Base-by-base conservation (phyloP, 2,329 filamentous ascomycete species). In the Ascocoryne sarcoides region DNA sequence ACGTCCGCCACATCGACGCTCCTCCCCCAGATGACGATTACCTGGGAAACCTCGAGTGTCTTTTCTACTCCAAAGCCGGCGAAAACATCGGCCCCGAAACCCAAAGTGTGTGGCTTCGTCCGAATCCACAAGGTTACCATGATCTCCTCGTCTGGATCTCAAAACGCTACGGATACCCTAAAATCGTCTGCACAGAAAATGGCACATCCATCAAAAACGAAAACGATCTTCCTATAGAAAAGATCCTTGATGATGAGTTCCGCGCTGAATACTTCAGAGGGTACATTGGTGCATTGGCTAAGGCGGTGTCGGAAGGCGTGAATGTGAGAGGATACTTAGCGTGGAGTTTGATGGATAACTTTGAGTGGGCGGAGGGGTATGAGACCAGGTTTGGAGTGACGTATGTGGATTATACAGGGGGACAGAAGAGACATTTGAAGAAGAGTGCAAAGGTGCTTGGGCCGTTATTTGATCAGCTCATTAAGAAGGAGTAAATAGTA, bases 111-210 rank as follows among this genome's bases (percentile, higher is more conserved):
- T 94, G 87, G 87, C 69, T 94, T 52, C 74, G 82, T 20, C 85
- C 86, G 12, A 79, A 82, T 58, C 74, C 86, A 0, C 65, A 73
- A 28, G 85, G 84, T 1, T 93, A 92, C 73, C 75, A 83, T 40
- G 79, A 84, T 57, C 68, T 93, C 42, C 70, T 89, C 50, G 74
- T 73, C 50, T 89, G 84, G 84, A 69, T 89, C 45, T 84, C 77
- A 58, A 78, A 83, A 58, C 76, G 87, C 17, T 93, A 93, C 62
- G 72, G 70, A 28, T 67, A 74, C 51, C 86, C 87, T 28, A 78
- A 76, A 56, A 89, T 93, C 64, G 90, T 87, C 60, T 82, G 92
- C 40, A 93, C 87, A 1, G 87, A 94, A 68, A 93, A 89, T 62
- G 87, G 87, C 30, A 93, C 86, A 3, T 86, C 81, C 53, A 63